phyloP scores from a whole-genome alignment of 139 green algal species.

The Raphidocelis subcapitata region DNA sequence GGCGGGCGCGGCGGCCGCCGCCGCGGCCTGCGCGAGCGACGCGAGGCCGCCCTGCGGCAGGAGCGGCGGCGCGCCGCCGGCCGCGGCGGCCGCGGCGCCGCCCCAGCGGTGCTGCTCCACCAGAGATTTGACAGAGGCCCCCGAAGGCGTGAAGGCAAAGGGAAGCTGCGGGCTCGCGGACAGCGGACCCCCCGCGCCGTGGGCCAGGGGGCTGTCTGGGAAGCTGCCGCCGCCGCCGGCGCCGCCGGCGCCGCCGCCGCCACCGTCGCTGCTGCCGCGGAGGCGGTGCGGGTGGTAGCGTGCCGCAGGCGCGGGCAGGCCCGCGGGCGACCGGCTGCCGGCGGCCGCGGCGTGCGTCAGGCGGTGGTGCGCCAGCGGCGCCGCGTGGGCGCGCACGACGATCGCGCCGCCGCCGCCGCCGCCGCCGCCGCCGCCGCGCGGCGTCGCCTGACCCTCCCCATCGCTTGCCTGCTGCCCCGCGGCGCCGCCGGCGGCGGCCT shows the following conservation, averaged over 20 bases:
- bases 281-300: too few relatives aligned
- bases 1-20: too few relatives aligned
- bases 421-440: neutral
- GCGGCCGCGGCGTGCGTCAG: too few relatives aligned
- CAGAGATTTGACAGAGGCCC: constrained; percentile 34
- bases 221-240: neutral
- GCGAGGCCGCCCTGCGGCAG: constrained; percentile 1
- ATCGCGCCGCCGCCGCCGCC: neutral
- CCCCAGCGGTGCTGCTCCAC: constrained; percentile 14
- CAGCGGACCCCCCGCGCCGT: neutral
- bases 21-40: neutral
- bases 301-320: too few relatives aligned
- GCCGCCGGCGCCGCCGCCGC: neutral
- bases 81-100: neutral
- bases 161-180: constrained; percentile 72
- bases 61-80: neutral
- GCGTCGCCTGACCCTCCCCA: too few relatives aligned
- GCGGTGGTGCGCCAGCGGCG: too few relatives aligned
- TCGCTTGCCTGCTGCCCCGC: too few relatives aligned
- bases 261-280: neutral
- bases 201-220: constrained; percentile 5
- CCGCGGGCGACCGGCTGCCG: too few relatives aligned
- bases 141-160: constrained; percentile 78
- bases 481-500: too few relatives aligned
- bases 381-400: too few relatives aligned